Evolutionary conservation across 2,329 filamentous ascomycete species (phyloP).

Genomic region (Pseudogymnoascus sp.): DNA sequence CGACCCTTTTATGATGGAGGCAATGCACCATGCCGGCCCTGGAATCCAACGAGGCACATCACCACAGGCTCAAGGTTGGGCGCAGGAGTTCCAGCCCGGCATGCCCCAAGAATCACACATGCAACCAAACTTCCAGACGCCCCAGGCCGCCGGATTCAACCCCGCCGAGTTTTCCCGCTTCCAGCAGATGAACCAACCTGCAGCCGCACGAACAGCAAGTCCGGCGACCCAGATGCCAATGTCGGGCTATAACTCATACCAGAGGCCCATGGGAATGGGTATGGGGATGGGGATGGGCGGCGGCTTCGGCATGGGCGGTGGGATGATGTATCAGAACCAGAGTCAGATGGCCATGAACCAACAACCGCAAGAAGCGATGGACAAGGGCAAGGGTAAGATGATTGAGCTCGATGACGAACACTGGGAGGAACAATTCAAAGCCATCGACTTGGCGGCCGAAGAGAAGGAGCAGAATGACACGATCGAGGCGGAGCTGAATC

Average conservation of each 20-base stretch:
- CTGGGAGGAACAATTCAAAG: constrained; percentile 94
- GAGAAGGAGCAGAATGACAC: constrained; percentile 37
- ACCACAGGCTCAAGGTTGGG: constrained; percentile 48
- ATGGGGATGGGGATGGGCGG: constrained; percentile 39
- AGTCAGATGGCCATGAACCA: constrained; percentile 36
- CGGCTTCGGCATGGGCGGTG: constrained; percentile 50
- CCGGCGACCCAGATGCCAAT: constrained; percentile 43
- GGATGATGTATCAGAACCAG: constrained; percentile 39
- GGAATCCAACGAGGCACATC: constrained; percentile 27
- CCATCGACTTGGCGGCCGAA: constrained; percentile 63
- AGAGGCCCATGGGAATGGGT: constrained; percentile 54
- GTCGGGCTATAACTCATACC: constrained; percentile 43
- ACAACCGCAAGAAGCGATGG: constrained; percentile 33
- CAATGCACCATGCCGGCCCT: constrained; percentile 25
- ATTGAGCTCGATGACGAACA: constrained; percentile 89
- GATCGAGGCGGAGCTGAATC: constrained; percentile 63
- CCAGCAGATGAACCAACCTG: constrained; percentile 63
- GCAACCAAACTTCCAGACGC: constrained; percentile 63
- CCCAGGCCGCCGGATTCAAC: constrained; percentile 58
- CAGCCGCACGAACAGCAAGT: constrained; percentile 53
- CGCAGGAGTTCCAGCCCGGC: constrained; percentile 56
- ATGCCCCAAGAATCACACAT: constrained; percentile 54
- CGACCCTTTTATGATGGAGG: constrained; percentile 27
- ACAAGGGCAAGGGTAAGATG: constrained; percentile 83
- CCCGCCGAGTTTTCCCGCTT: constrained; percentile 85